Evolutionary conservation across 208 protist species (phyloP).

Genomic region (Trichomonas vaginalis): DNA sequence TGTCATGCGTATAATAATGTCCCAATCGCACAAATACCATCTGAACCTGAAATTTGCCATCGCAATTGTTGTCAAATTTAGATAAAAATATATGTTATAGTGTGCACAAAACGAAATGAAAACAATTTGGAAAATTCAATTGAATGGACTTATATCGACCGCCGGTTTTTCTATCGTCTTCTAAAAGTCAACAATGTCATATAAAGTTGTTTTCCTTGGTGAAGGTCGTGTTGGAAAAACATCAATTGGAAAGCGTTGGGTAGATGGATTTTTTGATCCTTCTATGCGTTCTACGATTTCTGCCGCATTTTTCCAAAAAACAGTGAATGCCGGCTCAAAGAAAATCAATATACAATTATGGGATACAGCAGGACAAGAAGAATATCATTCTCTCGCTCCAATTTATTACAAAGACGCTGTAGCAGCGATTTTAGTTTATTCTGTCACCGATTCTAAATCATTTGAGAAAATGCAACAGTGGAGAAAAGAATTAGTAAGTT

Average conservation of each 20-base stretch:
- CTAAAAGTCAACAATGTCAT: not conserved
- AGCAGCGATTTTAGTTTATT: not conserved
- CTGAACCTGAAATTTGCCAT: no score
- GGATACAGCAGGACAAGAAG: not conserved
- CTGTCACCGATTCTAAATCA: not conserved
- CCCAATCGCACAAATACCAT: no score
- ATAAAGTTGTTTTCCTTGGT: constrained; percentile 2
- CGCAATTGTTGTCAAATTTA: no score
- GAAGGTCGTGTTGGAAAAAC: constrained; percentile 1
- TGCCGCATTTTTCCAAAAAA: not conserved
- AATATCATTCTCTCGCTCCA: not conserved
- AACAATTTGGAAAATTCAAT: no score
- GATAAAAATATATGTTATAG: no score
- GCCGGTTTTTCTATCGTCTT: no score
- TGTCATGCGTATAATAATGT: no score
- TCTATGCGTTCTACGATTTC: not conserved
- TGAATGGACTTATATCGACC: no score
- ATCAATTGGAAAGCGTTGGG: not conserved
- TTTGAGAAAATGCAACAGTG: not conserved
- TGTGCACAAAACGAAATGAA: no score
- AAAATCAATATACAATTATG: not conserved
- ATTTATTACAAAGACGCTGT: not conserved
- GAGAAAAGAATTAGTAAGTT: not conserved
- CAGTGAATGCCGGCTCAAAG: not conserved
- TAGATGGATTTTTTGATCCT: not conserved